Evolutionary conservation across 2,329 filamentous ascomycete genomes (phyloP).

Genomic region (Xylaria arbuscula): DNA sequence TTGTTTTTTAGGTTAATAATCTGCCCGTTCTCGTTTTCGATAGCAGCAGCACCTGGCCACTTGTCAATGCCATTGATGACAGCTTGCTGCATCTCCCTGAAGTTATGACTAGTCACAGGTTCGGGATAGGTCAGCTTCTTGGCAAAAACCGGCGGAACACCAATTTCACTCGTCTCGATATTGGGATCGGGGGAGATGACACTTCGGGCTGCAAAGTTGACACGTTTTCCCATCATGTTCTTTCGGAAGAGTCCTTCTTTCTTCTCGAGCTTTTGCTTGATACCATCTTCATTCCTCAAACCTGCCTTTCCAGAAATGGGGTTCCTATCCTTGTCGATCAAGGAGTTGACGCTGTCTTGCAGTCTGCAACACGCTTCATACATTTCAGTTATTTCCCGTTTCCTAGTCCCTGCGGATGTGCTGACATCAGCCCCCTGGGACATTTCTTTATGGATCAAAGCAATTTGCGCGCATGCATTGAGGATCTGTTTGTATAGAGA

Average conservation of each 20-base stretch:
- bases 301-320: slow-evolving; percentile 82
- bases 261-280: slow-evolving; percentile 98
- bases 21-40: slow-evolving; percentile 95
- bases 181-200: slow-evolving; percentile 99
- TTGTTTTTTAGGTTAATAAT: slow-evolving; percentile 89
- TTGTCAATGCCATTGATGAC: slow-evolving; percentile 94
- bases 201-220: slow-evolving; percentile 96
- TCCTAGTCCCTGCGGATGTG: slow-evolving; percentile 52
- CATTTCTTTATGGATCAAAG: slow-evolving; percentile 78
- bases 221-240: slow-evolving; percentile 99
- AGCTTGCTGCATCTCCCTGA: slow-evolving; percentile 92
- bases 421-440: slow-evolving; percentile 52
- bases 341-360: slow-evolving; percentile 90
- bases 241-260: slow-evolving; percentile 98
- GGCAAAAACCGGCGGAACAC: slow-evolving; percentile 97
- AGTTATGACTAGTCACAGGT: slow-evolving; percentile 96
- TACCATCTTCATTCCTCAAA: slow-evolving; percentile 86
- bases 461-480: slow-evolving; percentile 77
- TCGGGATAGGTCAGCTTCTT: slow-evolving; percentile 96
- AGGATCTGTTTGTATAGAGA: slow-evolving; percentile 87
- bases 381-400: slow-evolving; percentile 77
- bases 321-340: slow-evolving; percentile 91
- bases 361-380: slow-evolving; percentile 85
- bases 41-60: slow-evolving; percentile 93
- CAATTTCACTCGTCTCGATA: slow-evolving; percentile 98